A percentile compares a stretch with the other conserved stretches of the same genome.
Conservation (phyloP, 768 basidiomycete genomes). For the Xerocomellus amylosporus region DNA sequence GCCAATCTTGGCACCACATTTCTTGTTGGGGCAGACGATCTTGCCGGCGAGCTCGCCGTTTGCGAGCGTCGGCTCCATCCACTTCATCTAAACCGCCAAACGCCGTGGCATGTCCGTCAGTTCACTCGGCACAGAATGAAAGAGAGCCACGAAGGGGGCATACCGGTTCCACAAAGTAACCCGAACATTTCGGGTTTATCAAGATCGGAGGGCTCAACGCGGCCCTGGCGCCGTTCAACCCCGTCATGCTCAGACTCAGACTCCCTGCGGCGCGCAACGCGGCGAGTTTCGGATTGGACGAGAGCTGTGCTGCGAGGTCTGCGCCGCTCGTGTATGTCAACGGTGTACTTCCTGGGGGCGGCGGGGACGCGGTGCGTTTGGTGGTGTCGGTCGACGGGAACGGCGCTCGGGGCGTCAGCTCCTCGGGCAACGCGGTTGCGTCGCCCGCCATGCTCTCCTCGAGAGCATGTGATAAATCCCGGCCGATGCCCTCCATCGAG, state of each 20-base stretch:
- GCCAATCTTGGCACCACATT: constrained; percentile 88
- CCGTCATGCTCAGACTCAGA: constrained; percentile 30
- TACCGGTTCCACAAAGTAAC: constrained; percentile 96
- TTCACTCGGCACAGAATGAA: too few species aligned
- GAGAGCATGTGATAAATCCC: constrained; percentile 31
- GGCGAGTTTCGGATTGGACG: constrained; percentile 46
- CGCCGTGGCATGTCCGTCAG: not conserved
- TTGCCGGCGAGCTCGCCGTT: constrained; percentile 82
- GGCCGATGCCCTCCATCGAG: constrained; percentile 35
- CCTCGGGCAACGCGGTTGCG: not conserved
- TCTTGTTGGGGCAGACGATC: constrained; percentile 88
- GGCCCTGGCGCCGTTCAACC: constrained; percentile 18
- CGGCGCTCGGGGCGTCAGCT: not conserved
- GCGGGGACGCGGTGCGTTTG: constrained; percentile 7
- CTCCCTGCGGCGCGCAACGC: constrained; percentile 41
- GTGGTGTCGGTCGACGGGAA: not conserved
- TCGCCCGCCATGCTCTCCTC: constrained; percentile 17
- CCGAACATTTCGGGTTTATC: constrained; percentile 82
- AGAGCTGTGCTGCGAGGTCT: constrained; percentile 45
- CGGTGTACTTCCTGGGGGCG: not conserved
- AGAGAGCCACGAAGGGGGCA: too few species aligned
- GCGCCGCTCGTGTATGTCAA: constrained; percentile 23
- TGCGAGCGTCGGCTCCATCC: constrained; percentile 88
- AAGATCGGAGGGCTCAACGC: constrained; percentile 60
- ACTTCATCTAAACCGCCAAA: constrained; percentile 67